Base-by-base conservation (phyloP, 306 rosid species). In the Parietaria judaica region DNA sequence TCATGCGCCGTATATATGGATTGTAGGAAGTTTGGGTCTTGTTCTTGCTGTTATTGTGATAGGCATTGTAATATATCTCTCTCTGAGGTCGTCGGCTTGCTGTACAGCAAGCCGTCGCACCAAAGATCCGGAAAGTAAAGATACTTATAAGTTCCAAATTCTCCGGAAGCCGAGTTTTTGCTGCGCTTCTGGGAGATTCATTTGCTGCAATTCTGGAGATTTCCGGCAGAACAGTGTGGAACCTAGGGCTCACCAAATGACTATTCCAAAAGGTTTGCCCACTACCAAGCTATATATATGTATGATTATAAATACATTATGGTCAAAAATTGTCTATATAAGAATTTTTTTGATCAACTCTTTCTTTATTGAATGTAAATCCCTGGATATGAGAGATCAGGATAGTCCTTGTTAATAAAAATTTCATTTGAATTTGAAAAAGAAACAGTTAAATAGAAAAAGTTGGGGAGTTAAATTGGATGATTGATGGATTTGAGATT, bases 131-230 rank as follows among this genome's bases (percentile, higher is more conserved):
- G 81, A 77, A 64, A 73, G 70, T 48, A 78, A 80, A 76, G 67
- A 64, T 76, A 66, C 90, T 58, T 89, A 83, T 70, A 84, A 79
- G 67, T 92, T 92, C 64, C 99, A 82, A 13, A 69, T 88, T 84
- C 99, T 88, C 79, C 86, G 81, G 60, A 88, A 82, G 55, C 92
- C 95, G 61, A 92, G 83, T 74, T 92, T 88, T 66, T 84, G 83
- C 59, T 88, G 99, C 74, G 90, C 84, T 72, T 92, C 96, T 14
- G 95, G 96, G 73, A 82, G 96, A 80, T 82, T 80, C 57, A 72
- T 74, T 51, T 83, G 89, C 72, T 83, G 96, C 66, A 84, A 72
- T 37, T 68, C 83, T 76, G 77, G 78, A 52, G 90, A 78, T 16
- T 79, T 75, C 79, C 84, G 83, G 81, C 94, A 88, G 67, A 69